These are phyloP conservation scores for Paramecium octaurelia DNA, from an alignment of 73 alveolate genomes.

Conservation along the genomic window DNA sequence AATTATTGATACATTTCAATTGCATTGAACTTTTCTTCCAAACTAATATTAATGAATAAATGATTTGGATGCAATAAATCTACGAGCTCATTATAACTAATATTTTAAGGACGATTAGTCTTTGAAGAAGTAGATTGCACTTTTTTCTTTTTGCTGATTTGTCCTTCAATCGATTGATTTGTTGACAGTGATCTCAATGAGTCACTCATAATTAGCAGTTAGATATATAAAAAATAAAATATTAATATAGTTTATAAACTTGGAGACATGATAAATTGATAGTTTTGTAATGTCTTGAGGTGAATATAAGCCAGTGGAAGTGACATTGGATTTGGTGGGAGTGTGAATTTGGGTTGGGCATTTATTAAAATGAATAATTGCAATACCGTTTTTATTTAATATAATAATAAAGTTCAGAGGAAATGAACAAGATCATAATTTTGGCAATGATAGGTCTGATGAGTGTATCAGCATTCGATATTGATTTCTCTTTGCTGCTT, in stretches of 20 bases:
- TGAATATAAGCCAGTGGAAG: not conserved
- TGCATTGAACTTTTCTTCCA: slow-evolving; percentile 9
- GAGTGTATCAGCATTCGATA: not conserved
- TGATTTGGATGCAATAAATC: slow-evolving; percentile 30
- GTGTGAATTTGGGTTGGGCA: not conserved
- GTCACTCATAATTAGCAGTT: slow-evolving; percentile 57
- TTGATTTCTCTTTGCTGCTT: not conserved
- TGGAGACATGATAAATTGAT: not conserved
- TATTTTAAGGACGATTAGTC: slow-evolving; percentile 37
- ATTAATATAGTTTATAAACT: not conserved
- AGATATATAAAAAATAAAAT: slow-evolving; percentile 11
- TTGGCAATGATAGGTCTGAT: not conserved
- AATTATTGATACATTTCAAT: slow-evolving; percentile 7
- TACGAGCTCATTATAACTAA: slow-evolving; percentile 36
- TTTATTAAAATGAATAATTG: not conserved
- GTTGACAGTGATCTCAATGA: slow-evolving; percentile 51
- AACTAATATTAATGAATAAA: slow-evolving; percentile 18
- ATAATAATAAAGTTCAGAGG: not conserved
- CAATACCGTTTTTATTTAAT: slow-evolving; percentile 14
- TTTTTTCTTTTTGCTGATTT: slow-evolving; percentile 1
- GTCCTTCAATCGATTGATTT: slow-evolving; percentile 12
- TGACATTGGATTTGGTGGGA: not conserved
- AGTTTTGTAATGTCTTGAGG: not conserved
- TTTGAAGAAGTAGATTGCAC: not conserved
- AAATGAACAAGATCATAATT: slow-evolving; percentile 6